A percentile compares a stretch with the other conserved stretches of the same genome.
Evolutionary conservation across 2,329 filamentous ascomycete species (phyloP).

Genomic region (Neofusicoccum ribis): DNA sequence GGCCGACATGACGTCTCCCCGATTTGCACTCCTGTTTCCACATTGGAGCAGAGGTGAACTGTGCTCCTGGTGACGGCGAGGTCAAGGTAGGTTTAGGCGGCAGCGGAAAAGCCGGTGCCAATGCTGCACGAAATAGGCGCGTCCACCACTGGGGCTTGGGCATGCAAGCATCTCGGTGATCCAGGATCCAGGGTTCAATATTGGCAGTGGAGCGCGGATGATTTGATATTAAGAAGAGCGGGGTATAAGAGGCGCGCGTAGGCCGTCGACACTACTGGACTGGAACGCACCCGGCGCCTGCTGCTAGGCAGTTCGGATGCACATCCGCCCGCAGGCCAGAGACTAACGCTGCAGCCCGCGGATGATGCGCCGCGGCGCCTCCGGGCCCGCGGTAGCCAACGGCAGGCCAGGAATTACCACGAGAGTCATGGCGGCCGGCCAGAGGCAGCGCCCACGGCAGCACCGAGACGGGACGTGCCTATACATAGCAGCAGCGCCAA

Average conservation of each 20-base stretch:
- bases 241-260: background rate
- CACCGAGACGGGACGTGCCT: background rate
- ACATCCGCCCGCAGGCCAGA: background rate
- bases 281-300: background rate
- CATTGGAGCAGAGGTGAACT: too few species aligned
- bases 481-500: background rate
- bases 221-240: background rate
- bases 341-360: background rate
- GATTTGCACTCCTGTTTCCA: too few species aligned
- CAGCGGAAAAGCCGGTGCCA: background rate
- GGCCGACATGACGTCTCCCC: too few species aligned
- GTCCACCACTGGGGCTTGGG: background rate
- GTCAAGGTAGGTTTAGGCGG: background rate
- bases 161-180: too few species aligned
- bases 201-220: background rate
- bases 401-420: background rate
- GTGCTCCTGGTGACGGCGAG: background rate
- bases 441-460: background rate
- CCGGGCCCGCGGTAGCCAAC: background rate
- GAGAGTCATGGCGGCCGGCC: background rate
- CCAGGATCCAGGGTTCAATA: background rate
- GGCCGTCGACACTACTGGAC: background rate
- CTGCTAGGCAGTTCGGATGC: background rate
- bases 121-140: background rate
- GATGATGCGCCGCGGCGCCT: constrained; percentile 10